Evolutionary conservation across 148 eudicot genomes (phyloP).

Genomic region (Pharnaceum exiguum): DNA sequence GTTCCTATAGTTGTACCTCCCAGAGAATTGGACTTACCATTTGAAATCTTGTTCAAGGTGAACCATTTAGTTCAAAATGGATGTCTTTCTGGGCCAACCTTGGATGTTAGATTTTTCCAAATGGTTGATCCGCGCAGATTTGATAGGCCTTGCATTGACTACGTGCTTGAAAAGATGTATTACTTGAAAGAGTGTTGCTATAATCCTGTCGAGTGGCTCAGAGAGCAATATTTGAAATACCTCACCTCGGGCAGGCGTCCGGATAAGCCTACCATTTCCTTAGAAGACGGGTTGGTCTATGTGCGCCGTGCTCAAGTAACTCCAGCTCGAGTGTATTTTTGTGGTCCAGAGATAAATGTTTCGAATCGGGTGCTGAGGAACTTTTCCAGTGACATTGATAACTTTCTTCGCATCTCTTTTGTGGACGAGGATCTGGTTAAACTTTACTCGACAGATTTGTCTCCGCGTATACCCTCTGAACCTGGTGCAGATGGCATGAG

Average conservation of each 20-base stretch:
- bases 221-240: conserved; percentile 36
- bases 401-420: conserved; percentile 83
- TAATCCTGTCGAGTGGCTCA: conserved; percentile 65
- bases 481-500: conserved; percentile 15
- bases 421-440: conserved; percentile 79
- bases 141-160: conserved; percentile 36
- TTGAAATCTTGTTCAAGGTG: conserved; percentile 52
- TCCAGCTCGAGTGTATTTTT: conserved; percentile 71
- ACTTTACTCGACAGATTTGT: conserved; percentile 58
- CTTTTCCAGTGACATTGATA: conserved; percentile 47
- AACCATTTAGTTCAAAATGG: conserved; percentile 71
- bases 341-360: conserved; percentile 84
- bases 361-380: conserved; percentile 77
- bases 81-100: conserved; percentile 62
- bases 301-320: conserved; percentile 71
- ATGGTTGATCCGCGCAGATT: conserved; percentile 53
- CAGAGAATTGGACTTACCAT: conserved; percentile 46
- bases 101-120: conserved; percentile 48
- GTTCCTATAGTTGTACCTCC: conserved; percentile 73
- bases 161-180: conserved; percentile 56
- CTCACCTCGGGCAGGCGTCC: conserved; percentile 29
- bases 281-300: conserved; percentile 68
- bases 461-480: conserved; percentile 36
- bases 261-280: conserved; percentile 37
- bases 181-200: conserved; percentile 71